Base-by-base conservation (phyloP, 1,284 basidiomycete species). In the Irpex rosettiformis region DNA sequence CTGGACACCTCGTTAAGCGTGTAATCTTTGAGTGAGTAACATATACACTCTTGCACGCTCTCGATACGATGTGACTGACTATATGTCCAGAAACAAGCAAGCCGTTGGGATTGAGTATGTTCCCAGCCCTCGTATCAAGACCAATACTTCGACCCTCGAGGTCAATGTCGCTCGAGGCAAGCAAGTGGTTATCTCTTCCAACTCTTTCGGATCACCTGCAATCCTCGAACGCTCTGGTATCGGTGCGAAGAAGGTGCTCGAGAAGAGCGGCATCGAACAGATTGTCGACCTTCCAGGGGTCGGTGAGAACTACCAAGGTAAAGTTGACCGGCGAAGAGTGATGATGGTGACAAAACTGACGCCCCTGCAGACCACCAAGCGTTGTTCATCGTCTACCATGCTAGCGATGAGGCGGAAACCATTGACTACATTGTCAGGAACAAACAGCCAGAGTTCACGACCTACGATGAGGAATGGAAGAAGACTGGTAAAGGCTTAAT, bases 401-500 rank as follows among this genome's bases (percentile, higher is more conserved):
- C 63, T 2, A 57, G 60, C 11, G 58, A 62, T 4, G 64, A 67
- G 6, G 58, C 61, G 7, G 58, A 64, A 24, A 65, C 67, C 1
- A 18, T 67, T 2, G 65, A 65, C 40, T 60, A 53, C 1, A 58
- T 68, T 16, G 45, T 64, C 13, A 42, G 61, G 5, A 56, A 55
- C 8, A 49, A 64, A 7, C 33, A 54, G 11, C 56, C 52, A 10
- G 55, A 48, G 5, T 55, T 65, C 13, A 54, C 58, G 81, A 80
- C 66, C 21, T 67, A 69, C 61, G 64, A 70, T 2, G 63, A 70
- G 10, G 65, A 77, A 57, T 85, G 81, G 78, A 59, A 67, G 3
- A 63, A 69, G 24, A 69, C 72, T 4, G 80, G 79, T 3, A 73
- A 72, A 27, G 81, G 81, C 8, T 58, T 78, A 21, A 71, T 83